Conservation (phyloP, 2,329 filamentous ascomycete genomes). For the Colletotrichum tropicale region DNA sequence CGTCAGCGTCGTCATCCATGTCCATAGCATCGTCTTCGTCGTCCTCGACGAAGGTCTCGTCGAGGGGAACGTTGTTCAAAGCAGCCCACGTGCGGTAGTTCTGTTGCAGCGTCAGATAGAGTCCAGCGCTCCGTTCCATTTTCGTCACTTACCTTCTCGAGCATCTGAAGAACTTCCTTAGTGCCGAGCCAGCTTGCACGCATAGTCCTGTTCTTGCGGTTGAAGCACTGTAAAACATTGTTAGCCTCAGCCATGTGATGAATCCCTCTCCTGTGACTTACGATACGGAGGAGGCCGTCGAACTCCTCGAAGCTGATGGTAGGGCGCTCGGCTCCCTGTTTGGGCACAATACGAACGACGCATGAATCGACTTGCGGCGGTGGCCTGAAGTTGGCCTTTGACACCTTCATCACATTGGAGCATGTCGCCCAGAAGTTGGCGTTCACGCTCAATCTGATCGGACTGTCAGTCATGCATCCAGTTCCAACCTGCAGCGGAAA, state of each 20-base stretch:
- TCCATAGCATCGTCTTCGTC: constrained; percentile 44
- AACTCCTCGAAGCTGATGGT: constrained; percentile 94
- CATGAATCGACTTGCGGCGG: constrained; percentile 92
- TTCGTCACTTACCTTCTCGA: constrained; percentile 56
- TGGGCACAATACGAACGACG: constrained; percentile 88
- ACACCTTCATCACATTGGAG: constrained; percentile 23
- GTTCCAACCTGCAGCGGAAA: constrained; percentile 31
- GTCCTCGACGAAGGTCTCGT: constrained; percentile 62
- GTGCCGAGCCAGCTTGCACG: constrained; percentile 80
- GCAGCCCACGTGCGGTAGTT: constrained; percentile 94
- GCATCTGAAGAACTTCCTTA: constrained; percentile 78
- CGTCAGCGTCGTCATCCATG: constrained; percentile 46
- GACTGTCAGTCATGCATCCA: background rate
- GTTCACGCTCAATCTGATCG: constrained; percentile 20
- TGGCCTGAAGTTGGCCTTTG: constrained; percentile 80
- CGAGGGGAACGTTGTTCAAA: constrained; percentile 79
- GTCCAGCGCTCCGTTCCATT: background rate
- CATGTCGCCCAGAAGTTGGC: constrained; percentile 24
- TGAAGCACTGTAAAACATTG: constrained; percentile 37
- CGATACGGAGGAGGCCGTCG: constrained; percentile 87
- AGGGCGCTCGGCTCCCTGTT: constrained; percentile 76
- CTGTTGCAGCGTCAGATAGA: constrained; percentile 28
- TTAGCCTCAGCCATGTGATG: background rate
- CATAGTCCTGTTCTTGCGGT: constrained; percentile 88
- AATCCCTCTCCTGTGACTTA: constrained; percentile 29